These are phyloP conservation scores for Botrytis byssoidea DNA, from an alignment of 2,329 filamentous ascomycete genomes.

Conservation along the genomic window DNA sequence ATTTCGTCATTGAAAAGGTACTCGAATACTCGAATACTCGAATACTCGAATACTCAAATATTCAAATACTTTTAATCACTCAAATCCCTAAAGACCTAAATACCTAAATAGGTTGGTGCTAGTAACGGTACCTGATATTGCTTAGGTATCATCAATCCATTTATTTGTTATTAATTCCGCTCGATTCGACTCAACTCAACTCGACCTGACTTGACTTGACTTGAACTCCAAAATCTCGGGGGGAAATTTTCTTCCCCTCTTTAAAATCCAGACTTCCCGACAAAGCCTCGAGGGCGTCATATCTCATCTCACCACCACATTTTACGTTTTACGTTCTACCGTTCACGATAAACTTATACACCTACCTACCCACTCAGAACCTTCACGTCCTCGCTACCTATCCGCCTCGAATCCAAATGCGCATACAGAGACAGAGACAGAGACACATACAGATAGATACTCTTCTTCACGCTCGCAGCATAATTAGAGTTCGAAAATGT, in stretches of 20 bases:
- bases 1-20: not conserved
- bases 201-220: too few species aligned
- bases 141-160: not conserved
- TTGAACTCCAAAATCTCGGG: not conserved
- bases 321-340: not conserved
- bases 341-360: not conserved
- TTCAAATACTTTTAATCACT: too few species aligned
- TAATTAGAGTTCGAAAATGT: slow-evolving; percentile 27
- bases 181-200: not conserved
- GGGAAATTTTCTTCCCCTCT: not conserved
- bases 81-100: not conserved
- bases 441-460: not conserved
- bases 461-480: not conserved
- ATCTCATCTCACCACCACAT: not conserved
- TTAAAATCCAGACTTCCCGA: not conserved
- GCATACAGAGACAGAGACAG: not conserved
- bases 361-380: not conserved
- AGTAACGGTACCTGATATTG: not conserved
- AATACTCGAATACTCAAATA: not conserved
- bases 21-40: not conserved
- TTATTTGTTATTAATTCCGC: not conserved
- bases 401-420: not conserved
- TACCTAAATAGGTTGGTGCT: not conserved
- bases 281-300: not conserved
- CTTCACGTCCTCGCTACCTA: not conserved